Conservation (phyloP, 345 rosid species). For the Syzygium jambos region DNA sequence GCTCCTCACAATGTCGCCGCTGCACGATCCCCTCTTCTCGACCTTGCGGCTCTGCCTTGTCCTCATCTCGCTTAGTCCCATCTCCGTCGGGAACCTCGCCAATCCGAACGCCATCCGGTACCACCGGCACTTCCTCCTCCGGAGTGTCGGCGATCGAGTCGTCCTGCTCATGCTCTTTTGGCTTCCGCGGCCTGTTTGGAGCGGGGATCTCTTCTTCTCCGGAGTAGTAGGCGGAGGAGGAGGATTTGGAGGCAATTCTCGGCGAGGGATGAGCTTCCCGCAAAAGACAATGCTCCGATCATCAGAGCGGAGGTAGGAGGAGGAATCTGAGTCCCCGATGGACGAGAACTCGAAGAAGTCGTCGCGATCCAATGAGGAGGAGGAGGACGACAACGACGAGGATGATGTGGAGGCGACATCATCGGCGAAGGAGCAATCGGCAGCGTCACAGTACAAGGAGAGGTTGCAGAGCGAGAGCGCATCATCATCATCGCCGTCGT, state of each 20-base stretch:
- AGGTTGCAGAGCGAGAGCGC: conserved; percentile 12
- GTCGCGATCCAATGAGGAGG: not conserved
- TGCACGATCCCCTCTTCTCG: not conserved
- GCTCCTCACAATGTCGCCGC: conserved; percentile 8
- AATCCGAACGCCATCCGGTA: conserved; percentile 34
- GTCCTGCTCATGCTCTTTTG: not conserved
- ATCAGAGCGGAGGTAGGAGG: not conserved
- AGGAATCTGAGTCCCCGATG: not conserved
- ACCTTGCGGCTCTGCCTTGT: conserved; percentile 25
- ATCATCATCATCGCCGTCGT: not conserved
- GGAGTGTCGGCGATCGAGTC: not conserved
- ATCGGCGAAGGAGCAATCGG: not conserved
- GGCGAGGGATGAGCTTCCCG: conserved; percentile 5
- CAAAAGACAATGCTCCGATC: conserved; percentile 6
- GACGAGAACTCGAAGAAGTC: conserved; percentile 9
- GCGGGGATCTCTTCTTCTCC: not conserved
- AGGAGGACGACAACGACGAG: not conserved
- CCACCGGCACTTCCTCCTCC: conserved; percentile 34
- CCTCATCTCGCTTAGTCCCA: conserved; percentile 40
- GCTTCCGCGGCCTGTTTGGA: conserved; percentile 1
- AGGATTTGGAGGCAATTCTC: not conserved
- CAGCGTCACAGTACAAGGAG: not conserved
- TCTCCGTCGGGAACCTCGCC: conserved; percentile 33
- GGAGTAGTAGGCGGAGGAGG: not conserved
- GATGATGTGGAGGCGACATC: not conserved